Percentiles rank a stretch among this genome's conserved stretches.
These are phyloP conservation scores for Bolboschoenus planiculmis DNA, from an alignment of 176 grass and related monocot species.

Conservation along the genomic window DNA sequence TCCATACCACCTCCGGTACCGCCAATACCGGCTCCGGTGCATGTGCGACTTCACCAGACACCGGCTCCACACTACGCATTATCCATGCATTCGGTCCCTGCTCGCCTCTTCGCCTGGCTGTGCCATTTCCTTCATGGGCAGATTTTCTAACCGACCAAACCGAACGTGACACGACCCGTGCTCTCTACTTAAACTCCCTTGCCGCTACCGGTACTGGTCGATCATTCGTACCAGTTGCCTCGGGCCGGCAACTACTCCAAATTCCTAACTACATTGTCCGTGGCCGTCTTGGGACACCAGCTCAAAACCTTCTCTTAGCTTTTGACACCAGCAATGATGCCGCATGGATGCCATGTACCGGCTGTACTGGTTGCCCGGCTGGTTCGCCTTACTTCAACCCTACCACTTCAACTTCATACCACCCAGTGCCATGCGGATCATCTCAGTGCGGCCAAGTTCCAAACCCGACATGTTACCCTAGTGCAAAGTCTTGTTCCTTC, in stretches of 20 bases:
- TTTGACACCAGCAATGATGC: constrained; percentile 78
- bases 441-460: constrained; percentile 51
- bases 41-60: constrained; percentile 20
- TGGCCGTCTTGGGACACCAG: constrained; percentile 46
- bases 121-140: constrained; percentile 34
- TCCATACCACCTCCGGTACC: neutral
- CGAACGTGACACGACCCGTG: constrained; percentile 38
- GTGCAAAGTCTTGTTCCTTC: constrained; percentile 39
- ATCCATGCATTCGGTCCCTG: constrained; percentile 40
- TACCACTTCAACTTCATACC: constrained; percentile 40
- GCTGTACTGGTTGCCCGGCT: constrained; percentile 41
- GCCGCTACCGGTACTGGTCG: neutral
- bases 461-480: constrained; percentile 28
- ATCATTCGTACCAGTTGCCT: constrained; percentile 49
- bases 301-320: constrained; percentile 57
- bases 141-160: constrained; percentile 39
- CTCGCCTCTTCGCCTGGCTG: neutral
- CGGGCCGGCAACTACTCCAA: constrained; percentile 53
- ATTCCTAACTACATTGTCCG: constrained; percentile 72
- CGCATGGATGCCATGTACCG: constrained; percentile 63
- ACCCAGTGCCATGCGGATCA: constrained; percentile 35
- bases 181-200: constrained; percentile 21
- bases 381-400: constrained; percentile 34
- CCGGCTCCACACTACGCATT: constrained; percentile 39
- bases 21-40: neutral